A percentile compares a stretch with the other conserved stretches of the same genome.
These are phyloP conservation scores for Besnoitia besnoiti DNA, from an alignment of 169 alveolate genomes.

Conservation along the genomic window DNA sequence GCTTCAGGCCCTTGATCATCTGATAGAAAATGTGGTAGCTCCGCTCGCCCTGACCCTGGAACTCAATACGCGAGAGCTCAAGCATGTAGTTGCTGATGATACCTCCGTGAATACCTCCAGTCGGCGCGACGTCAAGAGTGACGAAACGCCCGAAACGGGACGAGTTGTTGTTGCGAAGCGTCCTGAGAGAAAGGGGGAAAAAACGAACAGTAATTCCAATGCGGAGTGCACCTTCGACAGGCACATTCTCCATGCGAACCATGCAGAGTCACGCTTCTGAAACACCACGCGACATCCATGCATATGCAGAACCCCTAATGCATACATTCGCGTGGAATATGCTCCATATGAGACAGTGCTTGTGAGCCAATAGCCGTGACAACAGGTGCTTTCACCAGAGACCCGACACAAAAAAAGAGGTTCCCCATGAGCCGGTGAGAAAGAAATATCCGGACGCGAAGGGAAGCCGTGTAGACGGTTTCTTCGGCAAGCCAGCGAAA, in stretches of 20 bases:
- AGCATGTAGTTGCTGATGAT: conserved; percentile 92
- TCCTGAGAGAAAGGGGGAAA: conserved; percentile 66
- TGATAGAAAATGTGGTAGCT: conserved; percentile 97
- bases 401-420: too few relatives aligned
- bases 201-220: not conserved
- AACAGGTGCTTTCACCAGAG: too few relatives aligned
- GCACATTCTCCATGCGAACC: not conserved
- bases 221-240: not conserved
- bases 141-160: conserved; percentile 98
- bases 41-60: conserved; percentile 89
- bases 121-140: conserved; percentile 84
- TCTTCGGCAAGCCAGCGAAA: too few relatives aligned
- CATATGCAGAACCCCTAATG: too few relatives aligned
- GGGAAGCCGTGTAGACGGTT: too few relatives aligned
- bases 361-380: too few relatives aligned
- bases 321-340: too few relatives aligned
- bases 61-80: conserved; percentile 97
- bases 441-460: too few relatives aligned
- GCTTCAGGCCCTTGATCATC: conserved; percentile 88
- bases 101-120: conserved; percentile 91
- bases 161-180: conserved; percentile 97
- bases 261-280: not conserved
- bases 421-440: too few relatives aligned
- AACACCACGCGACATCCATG: too few relatives aligned
- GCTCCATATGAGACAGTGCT: too few relatives aligned